Evolutionary conservation across 2,329 filamentous ascomycete species (phyloP).

Genomic region (Cladophialophora immunda): DNA sequence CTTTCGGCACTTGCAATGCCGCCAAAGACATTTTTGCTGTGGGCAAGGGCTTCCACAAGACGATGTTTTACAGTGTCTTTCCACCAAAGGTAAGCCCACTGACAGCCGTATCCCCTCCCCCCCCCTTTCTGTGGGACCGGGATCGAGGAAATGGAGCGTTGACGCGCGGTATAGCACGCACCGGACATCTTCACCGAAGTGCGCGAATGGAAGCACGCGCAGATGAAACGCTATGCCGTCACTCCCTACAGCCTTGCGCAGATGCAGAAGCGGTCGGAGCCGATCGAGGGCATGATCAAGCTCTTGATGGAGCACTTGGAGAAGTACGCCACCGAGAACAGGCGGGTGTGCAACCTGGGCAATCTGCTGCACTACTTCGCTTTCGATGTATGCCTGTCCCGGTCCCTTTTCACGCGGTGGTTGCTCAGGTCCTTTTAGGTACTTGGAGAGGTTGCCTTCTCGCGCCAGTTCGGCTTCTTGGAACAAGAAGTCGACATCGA

Average conservation of each 20-base stretch:
- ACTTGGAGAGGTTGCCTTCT: constrained; percentile 50
- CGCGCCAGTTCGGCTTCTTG: constrained; percentile 60
- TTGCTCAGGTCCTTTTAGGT: constrained; percentile 30
- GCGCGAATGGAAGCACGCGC: constrained; percentile 62
- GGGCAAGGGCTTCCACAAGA: constrained; percentile 63
- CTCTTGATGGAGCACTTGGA: constrained; percentile 55
- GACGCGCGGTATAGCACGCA: constrained; percentile 57
- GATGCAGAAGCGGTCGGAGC: constrained; percentile 41
- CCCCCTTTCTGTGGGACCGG: not conserved
- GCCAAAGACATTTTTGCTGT: constrained; percentile 58
- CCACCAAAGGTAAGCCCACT: constrained; percentile 59
- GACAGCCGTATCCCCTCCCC: not conserved
- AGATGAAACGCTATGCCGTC: constrained; percentile 60
- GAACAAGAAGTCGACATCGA: constrained; percentile 61
- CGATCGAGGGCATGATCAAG: constrained; percentile 52
- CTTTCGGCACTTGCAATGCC: constrained; percentile 56
- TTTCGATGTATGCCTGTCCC: constrained; percentile 51
- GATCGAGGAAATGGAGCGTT: constrained; percentile 5
- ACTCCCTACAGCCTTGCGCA: constrained; percentile 42
- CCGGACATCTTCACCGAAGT: constrained; percentile 67
- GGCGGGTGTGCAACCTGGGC: constrained; percentile 56
- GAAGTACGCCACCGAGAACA: constrained; percentile 47
- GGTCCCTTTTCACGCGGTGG: not conserved
- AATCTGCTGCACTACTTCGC: constrained; percentile 48
- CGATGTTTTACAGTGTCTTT: constrained; percentile 62